Evolutionary conservation across 2,329 filamentous ascomycete genomes (phyloP).

Genomic region (Sporothrix variecibatus): DNA sequence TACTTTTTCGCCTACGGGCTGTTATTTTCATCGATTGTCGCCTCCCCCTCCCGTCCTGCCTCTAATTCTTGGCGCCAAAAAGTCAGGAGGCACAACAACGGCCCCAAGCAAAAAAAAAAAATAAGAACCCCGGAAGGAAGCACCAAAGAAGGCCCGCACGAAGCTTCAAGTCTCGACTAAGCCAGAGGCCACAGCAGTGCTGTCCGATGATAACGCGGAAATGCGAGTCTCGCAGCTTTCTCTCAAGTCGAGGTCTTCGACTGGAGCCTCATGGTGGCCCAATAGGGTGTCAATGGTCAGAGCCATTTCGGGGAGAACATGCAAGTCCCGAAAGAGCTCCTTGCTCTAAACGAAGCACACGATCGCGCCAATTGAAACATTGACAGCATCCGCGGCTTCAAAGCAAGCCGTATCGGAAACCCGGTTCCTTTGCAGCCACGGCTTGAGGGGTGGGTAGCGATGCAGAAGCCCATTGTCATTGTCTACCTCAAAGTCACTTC

Average conservation of each 20-base stretch:
- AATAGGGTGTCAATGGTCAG: not conserved
- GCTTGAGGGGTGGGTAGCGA: not conserved
- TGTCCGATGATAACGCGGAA: not conserved
- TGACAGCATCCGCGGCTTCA: not conserved
- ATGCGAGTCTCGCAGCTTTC: not conserved
- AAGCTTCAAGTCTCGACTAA: not conserved
- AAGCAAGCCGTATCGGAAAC: not conserved
- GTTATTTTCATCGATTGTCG: slow-evolving; percentile 15
- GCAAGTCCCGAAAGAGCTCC: not conserved
- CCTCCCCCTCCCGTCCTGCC: slow-evolving; percentile 9
- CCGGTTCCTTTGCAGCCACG: not conserved
- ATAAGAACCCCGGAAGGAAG: not conserved
- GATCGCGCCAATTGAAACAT: slow-evolving; percentile 10
- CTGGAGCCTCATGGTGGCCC: not conserved
- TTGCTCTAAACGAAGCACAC: not conserved
- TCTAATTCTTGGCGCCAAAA: slow-evolving; percentile 4
- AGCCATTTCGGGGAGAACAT: not conserved
- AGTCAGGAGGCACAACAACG: not conserved
- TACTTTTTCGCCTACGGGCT: not conserved
- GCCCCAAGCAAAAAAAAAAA: not conserved
- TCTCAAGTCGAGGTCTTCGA: not conserved
- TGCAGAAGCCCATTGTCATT: not conserved
- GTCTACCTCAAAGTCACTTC: not conserved
- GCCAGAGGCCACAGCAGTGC: not conserved
- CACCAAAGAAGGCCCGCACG: not conserved